Conservation (phyloP, 768 basidiomycete genomes). For the Phylloporus sp. region DNA sequence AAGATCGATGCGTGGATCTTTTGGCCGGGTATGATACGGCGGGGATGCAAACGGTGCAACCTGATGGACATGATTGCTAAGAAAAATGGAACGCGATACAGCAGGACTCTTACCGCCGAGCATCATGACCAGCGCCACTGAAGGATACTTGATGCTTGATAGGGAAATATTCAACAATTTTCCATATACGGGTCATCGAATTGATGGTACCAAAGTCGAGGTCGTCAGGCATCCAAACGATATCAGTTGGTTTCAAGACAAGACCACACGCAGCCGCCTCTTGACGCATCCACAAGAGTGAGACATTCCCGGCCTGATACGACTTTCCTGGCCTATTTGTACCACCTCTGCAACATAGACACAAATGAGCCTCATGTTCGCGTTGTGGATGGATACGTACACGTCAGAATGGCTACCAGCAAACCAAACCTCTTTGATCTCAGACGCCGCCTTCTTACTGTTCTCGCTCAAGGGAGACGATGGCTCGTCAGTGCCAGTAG, state of each 20-base stretch:
- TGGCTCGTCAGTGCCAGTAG: background rate
- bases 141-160: constrained; percentile 25
- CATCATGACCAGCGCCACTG: constrained; percentile 16
- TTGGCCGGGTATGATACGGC: constrained; percentile 26
- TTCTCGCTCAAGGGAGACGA: background rate
- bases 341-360: constrained; percentile 17
- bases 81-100: no score
- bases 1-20: constrained; percentile 25
- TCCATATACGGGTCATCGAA: constrained; percentile 19
- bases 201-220: constrained; percentile 19
- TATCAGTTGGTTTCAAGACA: constrained; percentile 20
- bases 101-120: constrained; percentile 12
- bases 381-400: constrained; percentile 11
- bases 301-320: constrained; percentile 20
- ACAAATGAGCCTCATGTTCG: background rate
- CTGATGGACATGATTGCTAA: no score
- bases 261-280: constrained; percentile 29
- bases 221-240: constrained; percentile 26
- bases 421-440: constrained; percentile 68
- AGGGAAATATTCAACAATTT: constrained; percentile 17
- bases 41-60: constrained; percentile 14
- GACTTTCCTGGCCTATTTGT: constrained; percentile 16
- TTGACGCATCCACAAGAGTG: constrained; percentile 33
- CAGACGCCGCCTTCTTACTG: background rate
- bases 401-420: constrained; percentile 41